Evolutionary conservation across 1,139 yeast species (phyloP), one percentile per base, ranked within the genome.

Genomic region (Yamadazyma triangularis): DNA sequence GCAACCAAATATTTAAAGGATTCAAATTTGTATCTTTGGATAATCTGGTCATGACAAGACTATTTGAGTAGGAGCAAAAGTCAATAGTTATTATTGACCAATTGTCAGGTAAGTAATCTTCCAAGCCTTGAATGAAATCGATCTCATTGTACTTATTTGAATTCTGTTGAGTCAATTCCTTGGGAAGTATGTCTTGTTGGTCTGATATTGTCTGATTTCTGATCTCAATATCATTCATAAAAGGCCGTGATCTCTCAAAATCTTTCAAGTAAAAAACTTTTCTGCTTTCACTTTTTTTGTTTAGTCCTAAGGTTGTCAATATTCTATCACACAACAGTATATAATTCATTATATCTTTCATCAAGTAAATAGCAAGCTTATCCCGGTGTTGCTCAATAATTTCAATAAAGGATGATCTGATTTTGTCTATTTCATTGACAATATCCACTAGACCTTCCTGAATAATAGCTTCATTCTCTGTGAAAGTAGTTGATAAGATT

Each of bases 1-100:
- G 89, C 20, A 87, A 51, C 28, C 79, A 68, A 6, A 83, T 34
- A 34, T 70, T 60, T n/a, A 70, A 54, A 5, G 83, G 81, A 8
- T 42, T 41, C 15, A 15, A 15, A 3, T 19, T 15, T 1, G 45
- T 40, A 2, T 57, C 50, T 11, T 47, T 43, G 9, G 58, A 66
- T 25, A 64, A 53, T 38, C 73, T 71, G 4, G 83, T 58, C 3
- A 86, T 37, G 0, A 80, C 43, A 27, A 87, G 58, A 46, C 75
- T 80, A 0, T 79, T 83, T 5, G 78, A 68, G 7, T 64, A 49
- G 0, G 73, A 53, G 39, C 87, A 77, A n/a, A 77, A 51, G 45
- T 81, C 89, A 15, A 88, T 53, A 0, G 83, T 66, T 1, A 86
- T 58, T 0, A 79, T 70, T 10, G 70, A 54, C 85, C 91, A 85